phyloP scores from a whole-genome alignment of 176 grass and related monocot species.

The Eragrostis nindensis region DNA sequence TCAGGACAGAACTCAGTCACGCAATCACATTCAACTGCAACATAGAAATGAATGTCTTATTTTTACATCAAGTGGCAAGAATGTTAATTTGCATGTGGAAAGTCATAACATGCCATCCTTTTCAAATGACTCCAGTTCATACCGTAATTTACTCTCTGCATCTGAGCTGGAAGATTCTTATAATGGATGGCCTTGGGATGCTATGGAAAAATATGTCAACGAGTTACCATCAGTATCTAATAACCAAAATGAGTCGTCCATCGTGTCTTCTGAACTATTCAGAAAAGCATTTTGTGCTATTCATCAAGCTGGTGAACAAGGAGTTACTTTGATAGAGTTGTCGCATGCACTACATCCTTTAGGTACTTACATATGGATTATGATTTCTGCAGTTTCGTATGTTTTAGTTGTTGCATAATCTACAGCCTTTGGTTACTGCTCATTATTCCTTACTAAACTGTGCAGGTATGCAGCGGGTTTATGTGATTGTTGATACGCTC shows the following conservation, averaged over 20 bases:
- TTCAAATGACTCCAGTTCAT: slow-evolving; percentile 46
- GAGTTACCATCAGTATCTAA: slow-evolving; percentile 47
- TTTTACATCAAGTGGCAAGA: slow-evolving; percentile 48
- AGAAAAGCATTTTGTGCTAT: slow-evolving; percentile 64
- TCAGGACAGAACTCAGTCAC: slow-evolving; percentile 53
- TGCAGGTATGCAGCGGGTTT: slow-evolving; percentile 29
- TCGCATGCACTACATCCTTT: slow-evolving; percentile 51
- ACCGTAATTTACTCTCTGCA: slow-evolving; percentile 45
- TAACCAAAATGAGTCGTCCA: slow-evolving; percentile 40
- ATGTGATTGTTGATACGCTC: slow-evolving; percentile 63
- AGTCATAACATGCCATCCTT: background rate
- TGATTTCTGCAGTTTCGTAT: slow-evolving; percentile 25
- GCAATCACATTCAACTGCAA: slow-evolving; percentile 22
- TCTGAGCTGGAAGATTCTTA: slow-evolving; percentile 54
- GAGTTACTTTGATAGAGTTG: slow-evolving; percentile 65
- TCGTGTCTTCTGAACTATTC: slow-evolving; percentile 68
- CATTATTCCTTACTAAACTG: slow-evolving; percentile 11
- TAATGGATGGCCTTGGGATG: slow-evolving; percentile 75
- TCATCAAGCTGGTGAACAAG: slow-evolving; percentile 69
- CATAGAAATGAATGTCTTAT: slow-evolving; percentile 50
- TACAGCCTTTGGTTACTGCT: slow-evolving; percentile 9
- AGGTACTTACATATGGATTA: slow-evolving; percentile 53
- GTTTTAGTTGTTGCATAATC: background rate
- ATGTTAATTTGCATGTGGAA: slow-evolving; percentile 38
- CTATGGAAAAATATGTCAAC: slow-evolving; percentile 58